Base-by-base conservation (phyloP, 2,329 filamentous ascomycete genomes). In the Cladobotryum mycophilum region DNA sequence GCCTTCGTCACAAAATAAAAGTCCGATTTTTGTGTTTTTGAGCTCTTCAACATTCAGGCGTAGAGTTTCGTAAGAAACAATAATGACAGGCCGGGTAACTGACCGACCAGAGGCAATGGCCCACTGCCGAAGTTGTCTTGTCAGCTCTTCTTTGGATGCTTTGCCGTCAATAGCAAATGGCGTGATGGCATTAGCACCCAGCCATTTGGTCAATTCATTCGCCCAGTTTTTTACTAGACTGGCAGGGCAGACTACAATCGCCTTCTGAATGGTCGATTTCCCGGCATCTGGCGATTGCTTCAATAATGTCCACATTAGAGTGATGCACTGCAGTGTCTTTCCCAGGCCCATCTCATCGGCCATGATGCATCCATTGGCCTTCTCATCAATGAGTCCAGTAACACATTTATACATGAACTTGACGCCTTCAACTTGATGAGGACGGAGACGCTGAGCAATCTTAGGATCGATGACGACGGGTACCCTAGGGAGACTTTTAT, bases 271-370 rank as follows among this genome's bases (percentile, higher is more conserved):
- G 0, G 89, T 95, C 1, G 87, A 71, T 66, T 91, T 96, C 17
- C 93, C 93, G n/a, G 92, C 89, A 38, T 96, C 89, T 0, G 93
- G 89, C 0, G 91, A 95, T 64, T 99, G 93, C 67, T 96, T 97
- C 14, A 99, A 73, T 1, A 99, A 72, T 1, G 93, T 99, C 93
- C 93, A 99, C 76, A 99, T 85, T 45, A 99, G 78, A 1, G 93
- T 82, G 62, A 99, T 99, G 68, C 93, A 99, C 74, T 99, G 93
- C 41, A 99, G 71, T 15, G 93, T 99, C 72, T 99, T 99, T 51
- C 93, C 93, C 30, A 99, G 74, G 60, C 93, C 93, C 93, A 99
- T 99, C 66, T 96, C 93, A 66, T 99, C 93, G 48, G 93, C 93
- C 93, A 99, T 99, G 66, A 99, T 99, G 70, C 93, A 99, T 2